Percentiles rank a stretch among this genome's conserved stretches.
Conservation (phyloP, 73 alveolate species). For the Diophrys appendiculata region DNA sequence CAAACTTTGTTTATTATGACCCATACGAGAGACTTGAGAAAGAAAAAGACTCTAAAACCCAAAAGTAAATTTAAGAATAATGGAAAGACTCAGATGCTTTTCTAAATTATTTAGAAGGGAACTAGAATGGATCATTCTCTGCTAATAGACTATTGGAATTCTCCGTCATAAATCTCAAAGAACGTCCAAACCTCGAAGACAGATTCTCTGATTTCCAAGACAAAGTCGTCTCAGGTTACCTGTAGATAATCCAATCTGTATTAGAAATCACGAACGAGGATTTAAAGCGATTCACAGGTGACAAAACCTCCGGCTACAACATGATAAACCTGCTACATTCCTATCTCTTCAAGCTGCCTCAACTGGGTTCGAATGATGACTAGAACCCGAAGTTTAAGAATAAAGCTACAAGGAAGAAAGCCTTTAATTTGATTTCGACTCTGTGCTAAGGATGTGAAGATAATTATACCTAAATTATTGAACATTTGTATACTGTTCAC, state of each 20-base stretch:
- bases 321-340: constrained; percentile 40
- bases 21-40: constrained; percentile 3
- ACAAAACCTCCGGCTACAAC: constrained; percentile 30
- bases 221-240: constrained; percentile 65
- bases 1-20: constrained; percentile 2
- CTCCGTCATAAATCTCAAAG: constrained; percentile 25
- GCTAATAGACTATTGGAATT: constrained; percentile 23
- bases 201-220: constrained; percentile 45
- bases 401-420: constrained; percentile 66
- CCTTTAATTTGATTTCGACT: constrained; percentile 54
- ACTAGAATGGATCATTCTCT: constrained; percentile 6
- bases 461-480: too few species aligned
- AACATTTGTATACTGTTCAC: too few species aligned
- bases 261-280: constrained; percentile 36
- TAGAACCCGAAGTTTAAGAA: constrained; percentile 62
- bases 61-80: neutral
- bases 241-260: constrained; percentile 37
- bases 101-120: neutral
- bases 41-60: constrained; percentile 1
- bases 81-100: neutral
- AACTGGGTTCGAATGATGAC: constrained; percentile 29
- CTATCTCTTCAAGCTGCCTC: constrained; percentile 53
- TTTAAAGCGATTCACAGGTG: constrained; percentile 33
- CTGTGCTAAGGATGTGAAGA: constrained; percentile 53
- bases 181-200: constrained; percentile 55